These are phyloP conservation scores for Theobroma grandiflorum DNA, from an alignment of 441 rosid genomes.

Conservation along the genomic window DNA sequence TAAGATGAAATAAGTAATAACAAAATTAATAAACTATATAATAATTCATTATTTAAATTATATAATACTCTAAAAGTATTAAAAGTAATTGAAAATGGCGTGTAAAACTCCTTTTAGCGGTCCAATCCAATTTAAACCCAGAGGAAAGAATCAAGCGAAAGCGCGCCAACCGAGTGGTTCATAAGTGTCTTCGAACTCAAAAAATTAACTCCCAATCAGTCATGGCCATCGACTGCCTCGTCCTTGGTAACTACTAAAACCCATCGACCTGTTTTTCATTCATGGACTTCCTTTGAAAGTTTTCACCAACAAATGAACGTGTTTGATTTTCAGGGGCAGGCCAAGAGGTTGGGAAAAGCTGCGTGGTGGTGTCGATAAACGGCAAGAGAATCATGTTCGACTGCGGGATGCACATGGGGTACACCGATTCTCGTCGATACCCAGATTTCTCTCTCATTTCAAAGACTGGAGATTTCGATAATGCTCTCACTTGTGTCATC, in stretches of 20 bases:
- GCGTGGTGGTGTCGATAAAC: slow-evolving; percentile 81
- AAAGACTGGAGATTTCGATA: slow-evolving; percentile 59
- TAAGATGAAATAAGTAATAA: too few species aligned
- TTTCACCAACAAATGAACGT: neutral
- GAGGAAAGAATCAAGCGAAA: neutral
- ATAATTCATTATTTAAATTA: too few species aligned
- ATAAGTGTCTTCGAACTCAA: neutral
- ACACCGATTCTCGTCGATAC: slow-evolving; percentile 77
- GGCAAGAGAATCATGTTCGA: slow-evolving; percentile 94
- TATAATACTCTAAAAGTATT: too few species aligned
- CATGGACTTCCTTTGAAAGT: neutral
- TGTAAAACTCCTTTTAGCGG: neutral
- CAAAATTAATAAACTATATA: too few species aligned
- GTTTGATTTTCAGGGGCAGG: slow-evolving; percentile 71
- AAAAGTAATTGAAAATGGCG: too few species aligned
- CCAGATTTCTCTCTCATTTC: slow-evolving; percentile 87
- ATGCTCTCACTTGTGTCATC: slow-evolving; percentile 68
- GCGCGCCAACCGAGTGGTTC: slow-evolving; percentile 12
- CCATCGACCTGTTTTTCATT: neutral
- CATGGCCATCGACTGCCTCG: slow-evolving; percentile 76
- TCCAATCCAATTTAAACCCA: neutral
- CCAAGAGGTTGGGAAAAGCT: slow-evolving; percentile 97
- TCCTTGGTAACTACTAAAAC: slow-evolving; percentile 55
- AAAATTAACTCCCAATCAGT: neutral
- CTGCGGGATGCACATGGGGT: slow-evolving; percentile 99